Evolutionary conservation across 1,139 yeast species (phyloP), one percentile per base, ranked within the genome.

Genomic region (Lodderomyces orthopsilosis): DNA sequence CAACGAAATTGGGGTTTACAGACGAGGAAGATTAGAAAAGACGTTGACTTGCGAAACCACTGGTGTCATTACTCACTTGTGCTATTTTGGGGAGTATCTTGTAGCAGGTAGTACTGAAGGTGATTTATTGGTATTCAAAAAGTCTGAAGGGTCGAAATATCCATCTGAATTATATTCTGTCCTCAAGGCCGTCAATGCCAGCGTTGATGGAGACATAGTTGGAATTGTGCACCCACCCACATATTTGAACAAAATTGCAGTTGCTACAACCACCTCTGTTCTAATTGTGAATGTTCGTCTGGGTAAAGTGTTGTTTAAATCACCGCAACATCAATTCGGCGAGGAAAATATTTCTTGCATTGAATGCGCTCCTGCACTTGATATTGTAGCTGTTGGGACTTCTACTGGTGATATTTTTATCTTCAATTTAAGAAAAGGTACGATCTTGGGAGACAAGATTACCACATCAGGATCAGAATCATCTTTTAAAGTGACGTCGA

Each of bases 211-310:
- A 28, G 74, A 71, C 2, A 75, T 93, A 24, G 83, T 85, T 10
- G 83, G 83, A 28, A 54, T 90, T 22, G 57, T 80, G 9, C 99
- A 94, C 62, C 85, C 95, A 41, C 90, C 98, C 33, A 93, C 99
- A 0, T 91, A 93, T 59, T 67, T 94, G 58, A 94, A 94, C 70
- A 94, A 94, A 59, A 68, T 94, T 32, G 85, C 86, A 1, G 81
- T 93, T 28, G 91, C 82, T 22, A 79, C 93, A 2, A 79, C 93
- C 3, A 65, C 72, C n/a, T 66, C 80, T 3, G 66, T 81, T 38
- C 61, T 86, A 41, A 68, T 93, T 30, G 77, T 76, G 65, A 93
- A 93, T 57, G 72, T 90, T 43, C 79, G 90, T 54, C 81, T 96
- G 0, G 91, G 93, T 2, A 88, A 86, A 59, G 60, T 84, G 28